phyloP scores from a whole-genome alignment of 2,329 filamentous ascomycete species.

The Xylaria sp. region DNA sequence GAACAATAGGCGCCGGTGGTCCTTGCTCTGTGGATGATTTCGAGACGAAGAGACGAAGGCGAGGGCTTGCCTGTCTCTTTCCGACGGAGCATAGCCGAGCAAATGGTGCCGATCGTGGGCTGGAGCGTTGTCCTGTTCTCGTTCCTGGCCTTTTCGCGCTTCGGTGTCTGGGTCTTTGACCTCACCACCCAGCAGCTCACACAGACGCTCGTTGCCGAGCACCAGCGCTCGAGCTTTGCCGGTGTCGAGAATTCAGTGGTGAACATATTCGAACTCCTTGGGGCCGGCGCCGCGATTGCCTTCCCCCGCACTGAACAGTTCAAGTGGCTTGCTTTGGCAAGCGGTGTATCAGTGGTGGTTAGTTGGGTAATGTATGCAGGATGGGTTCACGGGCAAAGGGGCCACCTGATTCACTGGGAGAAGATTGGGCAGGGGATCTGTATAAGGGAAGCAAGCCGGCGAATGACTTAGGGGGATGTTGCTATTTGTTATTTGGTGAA shows the following conservation, averaged over 20 bases:
- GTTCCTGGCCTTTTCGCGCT: constrained; percentile 45
- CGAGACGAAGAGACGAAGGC: constrained; percentile 19
- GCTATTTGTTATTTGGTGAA: too few species aligned
- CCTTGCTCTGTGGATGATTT: constrained; percentile 39
- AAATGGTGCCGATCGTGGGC: constrained; percentile 22
- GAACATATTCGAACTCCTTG: constrained; percentile 44
- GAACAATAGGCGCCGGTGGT: constrained; percentile 39
- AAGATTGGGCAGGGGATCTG: constrained; percentile 24
- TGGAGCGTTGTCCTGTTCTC: constrained; percentile 42
- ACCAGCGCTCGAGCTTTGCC: constrained; percentile 44
- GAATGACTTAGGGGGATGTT: not conserved
- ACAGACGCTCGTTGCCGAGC: constrained; percentile 40
- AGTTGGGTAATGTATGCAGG: constrained; percentile 40
- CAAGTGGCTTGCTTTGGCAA: constrained; percentile 42
- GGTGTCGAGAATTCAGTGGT: constrained; percentile 46
- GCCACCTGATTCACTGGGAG: constrained; percentile 47
- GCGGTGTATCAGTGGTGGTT: constrained; percentile 36
- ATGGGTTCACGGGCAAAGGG: constrained; percentile 43
- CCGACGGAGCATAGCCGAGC: constrained; percentile 5
- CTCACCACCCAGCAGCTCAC: constrained; percentile 49
- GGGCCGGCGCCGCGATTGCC: constrained; percentile 41
- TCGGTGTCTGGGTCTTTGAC: constrained; percentile 49
- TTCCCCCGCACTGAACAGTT: constrained; percentile 43
- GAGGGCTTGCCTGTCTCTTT: constrained; percentile 12
- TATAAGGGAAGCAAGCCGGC: constrained; percentile 5